Conservation (phyloP, 768 basidiomycete genomes). For the Boletellus sp. region DNA sequence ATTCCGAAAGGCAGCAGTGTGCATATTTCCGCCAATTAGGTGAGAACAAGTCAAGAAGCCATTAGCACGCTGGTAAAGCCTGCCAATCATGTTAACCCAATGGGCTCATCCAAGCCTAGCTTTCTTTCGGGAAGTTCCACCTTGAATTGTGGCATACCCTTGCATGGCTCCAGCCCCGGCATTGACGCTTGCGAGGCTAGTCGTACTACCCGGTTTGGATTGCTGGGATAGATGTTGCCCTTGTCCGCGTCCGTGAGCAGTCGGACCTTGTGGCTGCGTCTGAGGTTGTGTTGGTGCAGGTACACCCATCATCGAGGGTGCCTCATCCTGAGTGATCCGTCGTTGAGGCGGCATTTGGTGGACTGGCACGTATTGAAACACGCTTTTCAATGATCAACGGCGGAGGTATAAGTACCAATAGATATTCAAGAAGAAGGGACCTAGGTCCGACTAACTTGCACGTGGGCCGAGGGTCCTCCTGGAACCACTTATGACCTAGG, state of each 20-base stretch:
- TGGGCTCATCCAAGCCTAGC: constrained; percentile 46
- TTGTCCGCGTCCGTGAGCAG: constrained; percentile 47
- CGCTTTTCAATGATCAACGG: constrained; percentile 40
- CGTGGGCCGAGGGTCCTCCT: constrained; percentile 83
- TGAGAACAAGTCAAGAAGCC: too few species aligned
- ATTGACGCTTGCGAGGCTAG: constrained; percentile 62
- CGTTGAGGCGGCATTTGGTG: constrained; percentile 80
- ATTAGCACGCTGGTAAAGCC: not conserved
- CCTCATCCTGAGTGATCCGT: constrained; percentile 90
- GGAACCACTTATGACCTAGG: constrained; percentile 86
- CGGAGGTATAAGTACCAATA: constrained; percentile 5
- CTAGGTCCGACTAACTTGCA: constrained; percentile 59
- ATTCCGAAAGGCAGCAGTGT: too few species aligned
- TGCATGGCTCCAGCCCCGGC: constrained; percentile 43
- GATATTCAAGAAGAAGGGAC: not conserved
- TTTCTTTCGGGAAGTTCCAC: constrained; percentile 54
- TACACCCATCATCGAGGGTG: constrained; percentile 77
- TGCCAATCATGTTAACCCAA: not conserved
- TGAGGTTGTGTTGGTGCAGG: constrained; percentile 45
- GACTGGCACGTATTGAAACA: constrained; percentile 61
- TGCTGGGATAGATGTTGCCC: constrained; percentile 36
- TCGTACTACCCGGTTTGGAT: constrained; percentile 54
- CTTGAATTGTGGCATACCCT: constrained; percentile 30
- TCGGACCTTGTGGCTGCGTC: constrained; percentile 41
- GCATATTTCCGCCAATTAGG: too few species aligned